phyloP scores from a whole-genome alignment of 179 eudicot species.

The Silene noctiflora region DNA sequence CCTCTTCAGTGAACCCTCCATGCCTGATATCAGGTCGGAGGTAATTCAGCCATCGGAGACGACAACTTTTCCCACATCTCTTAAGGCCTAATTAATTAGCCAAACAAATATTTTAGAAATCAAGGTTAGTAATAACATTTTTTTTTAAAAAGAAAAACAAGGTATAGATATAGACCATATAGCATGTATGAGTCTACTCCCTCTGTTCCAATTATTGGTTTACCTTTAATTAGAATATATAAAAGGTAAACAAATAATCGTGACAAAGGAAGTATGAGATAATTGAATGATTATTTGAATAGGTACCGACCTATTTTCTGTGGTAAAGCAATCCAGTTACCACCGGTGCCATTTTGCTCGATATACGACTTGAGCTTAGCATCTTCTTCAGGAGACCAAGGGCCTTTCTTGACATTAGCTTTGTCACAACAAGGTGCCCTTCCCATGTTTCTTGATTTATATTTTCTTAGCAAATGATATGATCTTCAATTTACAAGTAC shows the following conservation, averaged over 20 bases:
- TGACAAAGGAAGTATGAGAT: too few species aligned
- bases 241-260: neutral
- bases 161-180: too few species aligned
- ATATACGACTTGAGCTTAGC: slow-evolving; percentile 63
- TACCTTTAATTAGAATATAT: too few species aligned
- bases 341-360: slow-evolving; percentile 62
- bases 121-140: neutral
- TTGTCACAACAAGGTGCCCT: slow-evolving; percentile 93
- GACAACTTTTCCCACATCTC: slow-evolving; percentile 63
- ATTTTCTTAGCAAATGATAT: neutral
- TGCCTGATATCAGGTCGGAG: slow-evolving; percentile 56
- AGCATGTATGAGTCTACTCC: too few species aligned
- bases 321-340: slow-evolving; percentile 78
- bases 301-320: slow-evolving; percentile 59
- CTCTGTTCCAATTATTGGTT: too few species aligned
- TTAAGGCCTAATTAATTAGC: slow-evolving; percentile 48
- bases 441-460: slow-evolving; percentile 41
- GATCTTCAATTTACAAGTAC: too few species aligned
- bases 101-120: neutral
- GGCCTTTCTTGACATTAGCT: slow-evolving; percentile 76
- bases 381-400: slow-evolving; percentile 87
- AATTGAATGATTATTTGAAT: neutral
- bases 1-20: slow-evolving; percentile 58
- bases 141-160: too few species aligned
- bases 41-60: slow-evolving; percentile 60